phyloP scores from a whole-genome alignment of 345 rosid genomes.

The Bretschneidera sinensis region DNA sequence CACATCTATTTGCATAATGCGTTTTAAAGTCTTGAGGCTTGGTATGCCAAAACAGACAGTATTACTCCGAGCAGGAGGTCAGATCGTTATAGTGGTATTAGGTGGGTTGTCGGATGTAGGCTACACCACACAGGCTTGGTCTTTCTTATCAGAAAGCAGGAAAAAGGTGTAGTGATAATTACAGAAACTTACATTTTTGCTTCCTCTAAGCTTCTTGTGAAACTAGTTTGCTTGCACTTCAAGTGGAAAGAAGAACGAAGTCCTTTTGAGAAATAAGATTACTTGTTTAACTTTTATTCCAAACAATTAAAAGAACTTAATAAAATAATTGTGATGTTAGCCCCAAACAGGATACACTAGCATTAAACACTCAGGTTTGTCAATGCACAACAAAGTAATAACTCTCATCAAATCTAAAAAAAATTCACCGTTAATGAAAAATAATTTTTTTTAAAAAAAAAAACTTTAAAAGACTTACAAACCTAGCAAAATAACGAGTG shows the following conservation, averaged over 20 bases:
- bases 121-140: no score
- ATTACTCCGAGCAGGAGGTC: no score
- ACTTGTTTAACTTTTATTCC: conserved; percentile 83
- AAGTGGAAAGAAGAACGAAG: conserved; percentile 76
- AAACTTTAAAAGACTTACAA: conserved; percentile 17
- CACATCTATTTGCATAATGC: no score
- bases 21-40: no score
- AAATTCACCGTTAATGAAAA: no score
- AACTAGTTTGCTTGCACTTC: conserved; percentile 88
- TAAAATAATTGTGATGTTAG: conserved; percentile 15
- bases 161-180: conserved; percentile 10
- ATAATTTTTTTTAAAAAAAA: neutral
- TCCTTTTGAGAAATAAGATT: conserved; percentile 81
- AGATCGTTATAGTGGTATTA: no score
- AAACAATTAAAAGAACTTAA: conserved; percentile 33
- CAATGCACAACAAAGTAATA: neutral
- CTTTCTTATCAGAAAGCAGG: no score
- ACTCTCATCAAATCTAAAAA: neutral
- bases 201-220: conserved; percentile 72
- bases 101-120: no score
- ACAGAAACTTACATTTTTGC: conserved; percentile 65
- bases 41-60: no score
- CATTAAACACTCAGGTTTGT: neutral
- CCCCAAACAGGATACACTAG: neutral
- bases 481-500: conserved; percentile 99